Evolutionary conservation across 805 yeast species (phyloP).

Genomic region (Grigorovia yakushimaensis): DNA sequence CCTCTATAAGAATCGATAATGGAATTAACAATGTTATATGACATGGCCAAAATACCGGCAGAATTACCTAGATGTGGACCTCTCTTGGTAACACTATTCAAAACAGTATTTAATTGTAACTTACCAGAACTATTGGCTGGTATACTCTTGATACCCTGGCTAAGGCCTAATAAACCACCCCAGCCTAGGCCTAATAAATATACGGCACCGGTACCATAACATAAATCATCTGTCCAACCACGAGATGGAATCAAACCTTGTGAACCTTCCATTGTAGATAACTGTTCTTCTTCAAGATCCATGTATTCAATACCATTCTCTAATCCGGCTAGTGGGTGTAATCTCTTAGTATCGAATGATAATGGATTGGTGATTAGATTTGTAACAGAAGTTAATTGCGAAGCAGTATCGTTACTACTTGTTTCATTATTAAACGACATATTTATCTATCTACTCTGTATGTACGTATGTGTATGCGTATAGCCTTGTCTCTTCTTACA

Average conservation of each 20-base stretch:
- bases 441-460: too few species aligned
- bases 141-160: conserved; percentile 73
- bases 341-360: conserved; percentile 51
- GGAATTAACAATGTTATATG: conserved; percentile 78
- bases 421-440: not conserved
- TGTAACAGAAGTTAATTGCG: conserved; percentile 40
- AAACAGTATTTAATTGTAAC: conserved; percentile 76
- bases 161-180: conserved; percentile 85
- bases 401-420: not conserved
- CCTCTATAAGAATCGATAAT: conserved; percentile 75
- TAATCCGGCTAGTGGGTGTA: conserved; percentile 89
- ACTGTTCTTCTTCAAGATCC: conserved; percentile 77
- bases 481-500: too few species aligned
- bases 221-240: conserved; percentile 94
- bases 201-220: conserved; percentile 96
- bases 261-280: conserved; percentile 72
- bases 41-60: conserved; percentile 87
- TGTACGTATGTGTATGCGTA: too few species aligned
- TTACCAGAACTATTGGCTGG: conserved; percentile 71
- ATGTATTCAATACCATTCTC: conserved; percentile 84
- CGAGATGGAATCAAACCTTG: conserved; percentile 91
- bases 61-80: conserved; percentile 95
- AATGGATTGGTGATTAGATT: conserved; percentile 51
- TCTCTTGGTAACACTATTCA: conserved; percentile 86
- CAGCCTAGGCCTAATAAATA: conserved; percentile 76